Conservation (phyloP, 2,329 filamentous ascomycete genomes). For the Lachnellula suecica region DNA sequence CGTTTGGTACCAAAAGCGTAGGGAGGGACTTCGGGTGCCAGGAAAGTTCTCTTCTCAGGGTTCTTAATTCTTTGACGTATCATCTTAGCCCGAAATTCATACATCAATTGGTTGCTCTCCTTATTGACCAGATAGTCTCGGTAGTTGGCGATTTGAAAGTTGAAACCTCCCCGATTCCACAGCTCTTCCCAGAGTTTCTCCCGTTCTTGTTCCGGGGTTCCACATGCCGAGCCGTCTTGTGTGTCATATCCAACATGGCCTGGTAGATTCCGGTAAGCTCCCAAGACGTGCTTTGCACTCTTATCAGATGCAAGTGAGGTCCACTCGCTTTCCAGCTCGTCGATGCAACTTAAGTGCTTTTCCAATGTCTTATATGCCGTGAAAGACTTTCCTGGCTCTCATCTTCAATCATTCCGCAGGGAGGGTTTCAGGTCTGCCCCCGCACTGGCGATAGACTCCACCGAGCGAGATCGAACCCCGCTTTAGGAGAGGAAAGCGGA, state of each 20-base stretch:
- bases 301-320: too few relatives aligned
- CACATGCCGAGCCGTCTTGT: neutral
- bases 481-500: too few relatives aligned
- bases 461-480: too few relatives aligned
- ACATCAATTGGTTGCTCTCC: slow-evolving; percentile 47
- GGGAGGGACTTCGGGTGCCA: slow-evolving; percentile 23
- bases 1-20: slow-evolving; percentile 52
- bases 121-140: slow-evolving; percentile 47
- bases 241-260: neutral
- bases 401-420: too few relatives aligned
- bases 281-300: too few relatives aligned
- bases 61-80: slow-evolving; percentile 35
- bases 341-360: too few relatives aligned
- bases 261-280: too few relatives aligned
- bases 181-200: slow-evolving; percentile 43
- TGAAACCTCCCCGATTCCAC: slow-evolving; percentile 32
- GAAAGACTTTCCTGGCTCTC: too few relatives aligned
- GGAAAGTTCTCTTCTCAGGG: slow-evolving; percentile 25
- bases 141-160: slow-evolving; percentile 46
- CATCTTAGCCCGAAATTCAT: slow-evolving; percentile 36
- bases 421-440: too few relatives aligned
- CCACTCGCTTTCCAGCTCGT: too few relatives aligned
- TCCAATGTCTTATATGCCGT: too few relatives aligned
- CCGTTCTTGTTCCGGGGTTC: slow-evolving; percentile 28
- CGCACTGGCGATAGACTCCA: too few relatives aligned